Conservation (phyloP, 495 filamentous ascomycete genomes). For the Aspergillus leporis region DNA sequence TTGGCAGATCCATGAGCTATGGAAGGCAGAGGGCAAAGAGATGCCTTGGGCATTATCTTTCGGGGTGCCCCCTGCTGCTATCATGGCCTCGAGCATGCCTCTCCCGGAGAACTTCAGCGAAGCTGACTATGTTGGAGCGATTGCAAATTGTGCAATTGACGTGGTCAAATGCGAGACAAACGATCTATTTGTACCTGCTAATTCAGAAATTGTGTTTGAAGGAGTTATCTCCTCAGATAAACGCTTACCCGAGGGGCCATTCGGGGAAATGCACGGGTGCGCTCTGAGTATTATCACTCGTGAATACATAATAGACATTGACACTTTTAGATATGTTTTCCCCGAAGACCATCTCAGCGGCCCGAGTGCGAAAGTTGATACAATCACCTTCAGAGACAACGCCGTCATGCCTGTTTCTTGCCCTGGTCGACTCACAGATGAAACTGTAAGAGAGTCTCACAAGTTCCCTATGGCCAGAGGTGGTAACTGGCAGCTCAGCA, state of each 20-base stretch:
- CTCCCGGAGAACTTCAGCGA: constrained; percentile 29
- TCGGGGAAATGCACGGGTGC: constrained; percentile 31
- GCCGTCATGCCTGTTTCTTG: constrained; percentile 31
- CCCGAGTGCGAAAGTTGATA: constrained; percentile 28
- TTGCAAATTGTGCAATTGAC: constrained; percentile 26
- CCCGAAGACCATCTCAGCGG: constrained; percentile 19
- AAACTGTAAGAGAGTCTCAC: constrained; percentile 13
- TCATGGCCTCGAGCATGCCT: constrained; percentile 33
- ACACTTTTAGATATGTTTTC: too few relatives aligned
- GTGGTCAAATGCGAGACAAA: constrained; percentile 40
- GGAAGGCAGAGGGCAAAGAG: constrained; percentile 27
- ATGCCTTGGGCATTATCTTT: constrained; percentile 31
- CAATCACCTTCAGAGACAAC: constrained; percentile 30
- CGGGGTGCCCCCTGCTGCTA: constrained; percentile 35
- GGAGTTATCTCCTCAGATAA: constrained; percentile 26
- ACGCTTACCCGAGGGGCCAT: constrained; percentile 31
- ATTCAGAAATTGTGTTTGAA: constrained; percentile 35
- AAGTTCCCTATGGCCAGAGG: too few relatives aligned
- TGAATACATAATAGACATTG: too few relatives aligned
- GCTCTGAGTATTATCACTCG: too few relatives aligned
- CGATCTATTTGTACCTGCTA: constrained; percentile 31
- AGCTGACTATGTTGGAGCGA: constrained; percentile 31
- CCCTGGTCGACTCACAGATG: constrained; percentile 27
- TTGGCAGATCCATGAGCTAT: constrained; percentile 27
- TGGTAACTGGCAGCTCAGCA: too few relatives aligned